Base-by-base conservation (phyloP, 2,329 filamentous ascomycete genomes). In the Aspergillus bombycis region DNA sequence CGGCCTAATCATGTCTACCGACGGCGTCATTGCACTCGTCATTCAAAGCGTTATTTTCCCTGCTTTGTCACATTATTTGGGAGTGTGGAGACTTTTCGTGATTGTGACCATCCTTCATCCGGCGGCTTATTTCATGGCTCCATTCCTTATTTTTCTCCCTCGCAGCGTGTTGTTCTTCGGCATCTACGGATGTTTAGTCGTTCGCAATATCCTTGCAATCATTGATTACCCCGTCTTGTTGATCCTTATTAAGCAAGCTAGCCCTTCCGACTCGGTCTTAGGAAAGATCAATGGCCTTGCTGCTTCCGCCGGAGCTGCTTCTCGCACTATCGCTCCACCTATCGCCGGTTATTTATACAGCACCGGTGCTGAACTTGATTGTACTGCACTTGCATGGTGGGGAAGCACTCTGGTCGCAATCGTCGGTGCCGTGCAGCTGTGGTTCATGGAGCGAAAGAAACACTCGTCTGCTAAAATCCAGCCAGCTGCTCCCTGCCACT, bases 31-130 rank as follows among this genome's bases (percentile, higher is more conserved):
- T 61, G 90, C 90, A 0, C 83, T 94, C 1, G 82, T 90, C 68
- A 88, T 93, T 52, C 91, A 94, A 77, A 91, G 85, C 1, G 76
- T 92, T 53, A 80, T 94, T 34, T 92, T 92, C 71, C 89, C 89
- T 4, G 69, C 87, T 19, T 80, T 90, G 65, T 87, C 90, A 3
- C 83, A 86, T 60, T 84, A 81, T 66, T 79, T 92, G 16, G 90
- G 89, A 1, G 83, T 92, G 1, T 92, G 89, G 88, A 83, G 81
- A 57, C 83, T 89, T 0, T 89, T 92, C 70, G 77, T 91, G 45
- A 66, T 87, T 41, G 89, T 90, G 67, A 88, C 89, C 0, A 70
- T 89, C 12, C 79, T 90, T 1, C 90, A 92, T 72, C 90, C 90
- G 0, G 73, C 89, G 23, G 85, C 87, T 11, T 92, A 91, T 75